Base-by-base conservation (phyloP, 768 basidiomycete genomes). In the Pholiota microspora region DNA sequence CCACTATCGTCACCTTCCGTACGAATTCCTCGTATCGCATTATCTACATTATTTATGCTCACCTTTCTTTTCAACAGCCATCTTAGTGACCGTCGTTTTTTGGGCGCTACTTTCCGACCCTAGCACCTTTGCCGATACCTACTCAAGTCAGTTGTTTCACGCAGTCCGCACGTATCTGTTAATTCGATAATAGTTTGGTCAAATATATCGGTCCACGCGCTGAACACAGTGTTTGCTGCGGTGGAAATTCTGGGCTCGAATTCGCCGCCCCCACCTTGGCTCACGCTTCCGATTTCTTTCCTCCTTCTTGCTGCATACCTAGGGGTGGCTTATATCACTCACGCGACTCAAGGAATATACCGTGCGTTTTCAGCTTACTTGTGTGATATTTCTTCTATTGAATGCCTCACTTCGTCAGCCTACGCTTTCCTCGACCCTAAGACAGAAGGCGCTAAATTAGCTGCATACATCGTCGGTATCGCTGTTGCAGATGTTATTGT, bases 291-390 rank as follows among this genome's bases (percentile, higher is more conserved):
- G 2, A 61, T 76, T 31, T 69, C 77, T 23, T 44, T 88, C 13
- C 13, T 85, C 9, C 57, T 83, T 16, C 77, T 89, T 8, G 80
- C 59, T 0, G 61, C 68, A 2, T 91, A 90, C 61, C 68, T 89
- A 15, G 85, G 78, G 21, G 69, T 90, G 0, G 88, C 87, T 9
- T 91, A 89, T 59, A 77, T 91, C 50, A 87, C 86, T 0, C 59
- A 77, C 45, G 79, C 70, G 0, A 78, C 80, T 0, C 84, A 86
- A 62, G 80, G 81, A 0, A 78, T 86, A 62, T 90, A 89, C 64
- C 66, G 88, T 89, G 57, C 50, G 84, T 34, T 28, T 24, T 51
- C 16, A 7, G 23, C 23, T 25, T 29, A 45, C 25, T 32, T n/a
- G 29, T 28, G n/a, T n/a, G n/a, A n/a, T n/a, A n/a, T 21, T 54